A percentile compares a stretch with the other conserved stretches of the same genome.
phyloP scores from a whole-genome alignment of 2,329 filamentous ascomycete species.

The Hortaea sp. region DNA sequence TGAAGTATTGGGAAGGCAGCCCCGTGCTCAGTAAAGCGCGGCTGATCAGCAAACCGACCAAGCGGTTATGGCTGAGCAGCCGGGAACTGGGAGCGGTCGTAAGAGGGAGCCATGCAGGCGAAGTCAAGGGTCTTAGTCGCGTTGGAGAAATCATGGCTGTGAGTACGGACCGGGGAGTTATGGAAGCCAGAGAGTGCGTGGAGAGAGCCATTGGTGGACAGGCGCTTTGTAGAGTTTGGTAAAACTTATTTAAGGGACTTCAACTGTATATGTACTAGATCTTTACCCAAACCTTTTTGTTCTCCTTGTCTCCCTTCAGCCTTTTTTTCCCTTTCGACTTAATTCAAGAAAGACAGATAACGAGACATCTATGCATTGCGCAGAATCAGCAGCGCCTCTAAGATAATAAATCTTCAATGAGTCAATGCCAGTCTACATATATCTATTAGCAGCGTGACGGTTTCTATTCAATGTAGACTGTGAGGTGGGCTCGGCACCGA shows the following conservation, averaged over 20 bases:
- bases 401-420: no score
- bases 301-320: no score
- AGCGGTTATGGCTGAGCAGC: conserved; percentile 57
- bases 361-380: no score
- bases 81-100: conserved; percentile 54
- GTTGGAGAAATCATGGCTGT: conserved; percentile 78
- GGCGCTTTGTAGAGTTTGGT: conserved; percentile 60
- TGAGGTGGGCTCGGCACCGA: no score
- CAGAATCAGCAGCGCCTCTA: no score
- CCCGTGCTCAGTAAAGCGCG: conserved; percentile 62
- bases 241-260: conserved; percentile 3
- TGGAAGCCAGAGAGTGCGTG: conserved; percentile 76
- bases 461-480: no score
- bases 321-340: no score
- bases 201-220: conserved; percentile 72
- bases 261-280: no score
- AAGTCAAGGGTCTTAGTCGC: conserved; percentile 60
- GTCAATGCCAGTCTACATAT: no score
- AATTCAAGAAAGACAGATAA: no score
- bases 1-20: conserved; percentile 81
- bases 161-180: conserved; percentile 62
- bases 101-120: conserved; percentile 55
- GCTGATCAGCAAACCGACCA: conserved; percentile 63
- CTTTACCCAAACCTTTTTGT: no score
- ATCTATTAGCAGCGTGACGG: no score